Conservation (phyloP, 176 grass and related monocot species). For the Saccharum officinarum region DNA sequence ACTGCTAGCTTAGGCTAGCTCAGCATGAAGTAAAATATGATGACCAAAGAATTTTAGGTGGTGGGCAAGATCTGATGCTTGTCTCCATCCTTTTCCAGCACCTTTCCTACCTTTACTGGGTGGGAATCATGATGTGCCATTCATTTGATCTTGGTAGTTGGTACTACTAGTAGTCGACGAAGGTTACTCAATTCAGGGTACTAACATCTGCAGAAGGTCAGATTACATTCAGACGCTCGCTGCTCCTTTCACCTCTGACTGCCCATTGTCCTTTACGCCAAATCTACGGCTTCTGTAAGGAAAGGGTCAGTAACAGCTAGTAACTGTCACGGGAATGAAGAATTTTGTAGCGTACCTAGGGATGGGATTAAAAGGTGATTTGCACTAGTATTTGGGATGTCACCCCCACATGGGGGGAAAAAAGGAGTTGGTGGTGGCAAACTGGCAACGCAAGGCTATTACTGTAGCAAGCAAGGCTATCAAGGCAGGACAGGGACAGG, state of each 20-base stretch:
- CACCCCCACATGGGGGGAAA: constrained; percentile 15
- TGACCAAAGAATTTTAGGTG: constrained; percentile 8
- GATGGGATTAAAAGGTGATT: constrained; percentile 2
- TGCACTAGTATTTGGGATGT: constrained; percentile 16
- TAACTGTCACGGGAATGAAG: not conserved
- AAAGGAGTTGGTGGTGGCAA: constrained; percentile 15
- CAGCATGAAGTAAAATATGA: constrained; percentile 15
- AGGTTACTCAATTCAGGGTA: constrained; percentile 23
- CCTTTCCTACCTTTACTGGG: constrained; percentile 3
- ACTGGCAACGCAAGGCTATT: not conserved
- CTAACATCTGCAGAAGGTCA: constrained; percentile 21
- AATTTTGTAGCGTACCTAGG: constrained; percentile 5
- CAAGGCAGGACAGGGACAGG: not conserved
- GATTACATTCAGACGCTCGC: constrained; percentile 7
- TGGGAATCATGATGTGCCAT: constrained; percentile 43
- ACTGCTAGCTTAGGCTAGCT: constrained; percentile 20
- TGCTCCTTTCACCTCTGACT: not conserved
- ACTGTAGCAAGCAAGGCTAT: constrained; percentile 14
- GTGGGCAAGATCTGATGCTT: constrained; percentile 48
- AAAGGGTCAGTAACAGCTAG: constrained; percentile 18
- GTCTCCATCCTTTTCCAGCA: constrained; percentile 35
- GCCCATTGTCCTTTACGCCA: not conserved
- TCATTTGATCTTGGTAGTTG: constrained; percentile 30
- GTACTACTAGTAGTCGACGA: not conserved
- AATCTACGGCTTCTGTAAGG: not conserved